These are phyloP conservation scores for Haplosporangium sp. DNA, from an alignment of 371 early-diverging fungal species.

Conservation along the genomic window DNA sequence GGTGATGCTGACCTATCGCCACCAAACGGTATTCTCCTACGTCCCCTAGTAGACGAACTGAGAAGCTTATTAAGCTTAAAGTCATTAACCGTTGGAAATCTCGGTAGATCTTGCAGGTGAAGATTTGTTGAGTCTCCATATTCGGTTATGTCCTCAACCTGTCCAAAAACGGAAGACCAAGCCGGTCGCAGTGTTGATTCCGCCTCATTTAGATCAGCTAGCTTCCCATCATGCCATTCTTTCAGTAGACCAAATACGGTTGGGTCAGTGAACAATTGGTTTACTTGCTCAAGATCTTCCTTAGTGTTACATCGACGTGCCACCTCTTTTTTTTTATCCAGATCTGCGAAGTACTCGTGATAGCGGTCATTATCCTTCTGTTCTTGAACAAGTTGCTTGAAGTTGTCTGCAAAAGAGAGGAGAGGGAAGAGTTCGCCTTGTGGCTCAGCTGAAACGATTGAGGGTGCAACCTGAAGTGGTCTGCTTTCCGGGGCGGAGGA, in stretches of 20 bases:
- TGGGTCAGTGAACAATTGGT: slow-evolving; percentile 35
- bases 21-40: slow-evolving; percentile 12
- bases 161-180: slow-evolving; percentile 35
- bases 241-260: slow-evolving; percentile 31
- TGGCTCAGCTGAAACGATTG: slow-evolving; percentile 21
- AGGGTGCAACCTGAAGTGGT: background rate
- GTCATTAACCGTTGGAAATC: background rate
- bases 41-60: slow-evolving; percentile 22
- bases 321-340: slow-evolving; percentile 18
- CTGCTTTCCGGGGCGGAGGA: background rate
- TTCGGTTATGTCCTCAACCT: slow-evolving; percentile 28
- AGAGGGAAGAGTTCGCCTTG: slow-evolving; percentile 26
- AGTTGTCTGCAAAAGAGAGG: slow-evolving; percentile 18
- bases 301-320: slow-evolving; percentile 19
- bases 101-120: slow-evolving; percentile 5
- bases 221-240: slow-evolving; percentile 30
- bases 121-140: slow-evolving; percentile 28
- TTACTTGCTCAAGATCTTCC: slow-evolving; percentile 19
- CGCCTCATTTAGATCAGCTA: background rate
- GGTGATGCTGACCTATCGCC: background rate
- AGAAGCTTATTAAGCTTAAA: slow-evolving; percentile 24
- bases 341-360: slow-evolving; percentile 29
- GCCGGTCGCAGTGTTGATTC: slow-evolving; percentile 31
- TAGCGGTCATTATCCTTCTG: slow-evolving; percentile 25
- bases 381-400: slow-evolving; percentile 14